Evolutionary conservation across 192 early-diverging fungal genomes (phyloP), one percentile per base, ranked within the genome.

Genomic region (Funneliformis geosporum): DNA sequence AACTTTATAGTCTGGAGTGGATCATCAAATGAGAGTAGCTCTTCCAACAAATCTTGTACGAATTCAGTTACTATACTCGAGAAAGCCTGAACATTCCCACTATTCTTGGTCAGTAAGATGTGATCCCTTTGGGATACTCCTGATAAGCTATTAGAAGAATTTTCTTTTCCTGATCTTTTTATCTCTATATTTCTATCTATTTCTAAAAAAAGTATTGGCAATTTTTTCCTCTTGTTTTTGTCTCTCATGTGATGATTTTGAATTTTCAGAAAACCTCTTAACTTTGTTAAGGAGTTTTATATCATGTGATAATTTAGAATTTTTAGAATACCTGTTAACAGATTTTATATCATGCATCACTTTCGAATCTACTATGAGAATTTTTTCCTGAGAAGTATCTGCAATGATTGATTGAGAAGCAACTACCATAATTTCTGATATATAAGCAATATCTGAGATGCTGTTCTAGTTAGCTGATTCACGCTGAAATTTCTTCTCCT

Each of bases 41-140:
- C 33, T 33, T 74, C 23, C 16, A 74, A 74, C 47, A 74, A 74
- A 59, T 28, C 47, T 74, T 74, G 73, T 59, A 74, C 73, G 28
- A 74, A 74, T 50, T 74, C 73, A 14, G n/a, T 74, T 60, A 59
- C 72, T 73, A 73, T 25, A 16, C 7, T 60, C 23, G 27, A 27
- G n/a, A n/a, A n/a, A n/a, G n/a, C n/a, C n/a, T n/a, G n/a, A n/a
- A n/a, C n/a, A n/a, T n/a, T n/a, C n/a, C n/a, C n/a, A n/a, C n/a
- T n/a, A n/a, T n/a, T n/a, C n/a, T n/a, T n/a, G n/a, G n/a, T n/a
- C n/a, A n/a, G n/a, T n/a, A n/a, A n/a, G n/a, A n/a, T n/a, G n/a
- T n/a, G n/a, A n/a, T n/a, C n/a, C n/a, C n/a, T n/a, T n/a, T n/a
- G n/a, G n/a, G n/a, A n/a, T n/a, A n/a, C n/a, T n/a, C n/a, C n/a